Conservation (phyloP, 2,329 filamentous ascomycete genomes). For the Trichoderma arundinaceum region DNA sequence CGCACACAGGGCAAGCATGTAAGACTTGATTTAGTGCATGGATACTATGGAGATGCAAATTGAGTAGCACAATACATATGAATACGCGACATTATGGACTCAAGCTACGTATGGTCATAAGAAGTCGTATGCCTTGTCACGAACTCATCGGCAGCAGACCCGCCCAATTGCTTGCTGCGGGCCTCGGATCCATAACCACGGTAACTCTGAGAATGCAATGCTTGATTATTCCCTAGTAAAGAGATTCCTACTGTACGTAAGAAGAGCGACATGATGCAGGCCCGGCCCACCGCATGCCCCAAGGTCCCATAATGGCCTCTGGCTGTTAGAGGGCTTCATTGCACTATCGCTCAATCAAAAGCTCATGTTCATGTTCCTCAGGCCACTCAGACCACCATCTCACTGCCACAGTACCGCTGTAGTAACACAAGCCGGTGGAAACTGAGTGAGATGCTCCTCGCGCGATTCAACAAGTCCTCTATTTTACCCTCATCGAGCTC, state of each 20-base stretch:
- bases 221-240: slow-evolving; percentile 29
- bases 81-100: not conserved
- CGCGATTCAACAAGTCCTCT: slow-evolving; percentile 25
- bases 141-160: not conserved
- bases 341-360: slow-evolving; percentile 20
- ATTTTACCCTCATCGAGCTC: slow-evolving; percentile 52
- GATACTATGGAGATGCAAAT: not conserved
- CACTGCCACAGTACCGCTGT: slow-evolving; percentile 11
- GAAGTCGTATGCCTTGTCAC: too few species aligned
- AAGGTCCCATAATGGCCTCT: not conserved
- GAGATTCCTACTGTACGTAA: slow-evolving; percentile 26
- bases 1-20: not conserved
- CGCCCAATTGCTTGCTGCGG: not conserved
- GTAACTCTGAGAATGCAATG: slow-evolving; percentile 19
- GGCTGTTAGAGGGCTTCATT: not conserved
- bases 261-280: slow-evolving; percentile 25
- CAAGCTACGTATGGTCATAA: not conserved
- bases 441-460: not conserved
- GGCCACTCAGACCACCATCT: slow-evolving; percentile 6
- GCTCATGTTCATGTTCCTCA: not conserved
- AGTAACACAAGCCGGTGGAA: not conserved
- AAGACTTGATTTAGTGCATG: not conserved
- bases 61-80: not conserved
- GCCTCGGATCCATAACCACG: not conserved
- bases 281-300: not conserved